A percentile compares a stretch with the other conserved stretches of the same genome.
Conservation (phyloP, 371 early-diverging fungal genomes). For the Apophysomyces trapeziformis region DNA sequence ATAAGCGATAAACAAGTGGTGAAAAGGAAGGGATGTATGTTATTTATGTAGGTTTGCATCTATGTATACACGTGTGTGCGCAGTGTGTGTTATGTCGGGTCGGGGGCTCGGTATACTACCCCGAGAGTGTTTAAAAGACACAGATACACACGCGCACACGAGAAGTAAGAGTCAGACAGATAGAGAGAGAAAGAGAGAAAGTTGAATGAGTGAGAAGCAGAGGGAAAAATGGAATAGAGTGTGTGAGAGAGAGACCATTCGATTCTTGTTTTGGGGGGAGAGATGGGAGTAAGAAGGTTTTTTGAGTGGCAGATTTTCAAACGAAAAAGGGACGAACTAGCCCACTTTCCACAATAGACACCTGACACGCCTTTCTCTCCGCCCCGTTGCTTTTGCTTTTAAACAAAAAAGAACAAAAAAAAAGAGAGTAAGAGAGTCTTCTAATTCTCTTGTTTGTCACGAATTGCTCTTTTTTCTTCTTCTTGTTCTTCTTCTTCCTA, state of each 20-base stretch:
- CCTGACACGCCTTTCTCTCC: constrained; percentile 10
- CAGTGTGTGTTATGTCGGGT: constrained; percentile 1
- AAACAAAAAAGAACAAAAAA: constrained; percentile 1
- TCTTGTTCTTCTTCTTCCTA: no score
- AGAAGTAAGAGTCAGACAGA: background rate
- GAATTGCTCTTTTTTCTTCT: no score
- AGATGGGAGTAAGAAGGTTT: no score
- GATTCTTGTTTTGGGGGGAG: background rate
- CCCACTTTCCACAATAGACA: constrained; percentile 9
- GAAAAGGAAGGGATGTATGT: background rate
- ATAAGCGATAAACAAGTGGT: background rate
- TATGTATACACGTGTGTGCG: background rate
- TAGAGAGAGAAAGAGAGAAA: no score
- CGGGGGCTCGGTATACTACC: constrained; percentile 8
- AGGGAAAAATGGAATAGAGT: no score
- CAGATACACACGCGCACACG: background rate
- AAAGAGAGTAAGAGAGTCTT: background rate
- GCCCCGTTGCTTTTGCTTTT: background rate
- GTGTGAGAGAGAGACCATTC: no score
- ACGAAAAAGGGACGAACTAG: constrained; percentile 7
- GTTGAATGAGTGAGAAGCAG: no score
- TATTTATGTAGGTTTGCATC: background rate
- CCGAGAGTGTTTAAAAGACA: background rate
- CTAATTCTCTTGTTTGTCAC: background rate
- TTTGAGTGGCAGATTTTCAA: constrained; percentile 1